phyloP scores from a whole-genome alignment of 495 filamentous ascomycete genomes.

The Daldinia vernicosa region DNA sequence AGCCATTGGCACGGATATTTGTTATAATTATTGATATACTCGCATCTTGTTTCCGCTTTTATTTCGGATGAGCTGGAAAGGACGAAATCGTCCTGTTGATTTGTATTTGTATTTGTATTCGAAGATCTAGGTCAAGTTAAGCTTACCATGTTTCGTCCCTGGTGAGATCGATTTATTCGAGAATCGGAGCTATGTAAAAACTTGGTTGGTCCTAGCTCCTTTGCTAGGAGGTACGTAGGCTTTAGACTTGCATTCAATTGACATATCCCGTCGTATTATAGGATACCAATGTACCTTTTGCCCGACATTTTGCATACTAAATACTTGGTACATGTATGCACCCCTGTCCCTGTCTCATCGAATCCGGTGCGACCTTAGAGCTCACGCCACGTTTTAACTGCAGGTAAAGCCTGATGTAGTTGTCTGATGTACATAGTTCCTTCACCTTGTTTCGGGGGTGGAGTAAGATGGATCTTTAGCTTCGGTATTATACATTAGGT shows the following conservation, averaged over 20 bases:
- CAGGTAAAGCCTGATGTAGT: constrained; percentile 14
- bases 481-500: constrained; percentile 2
- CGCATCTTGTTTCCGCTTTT: background rate
- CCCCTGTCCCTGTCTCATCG: constrained; percentile 1
- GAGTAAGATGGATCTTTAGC: constrained; percentile 17
- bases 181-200: constrained; percentile 1
- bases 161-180: constrained; percentile 4
- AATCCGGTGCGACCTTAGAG: constrained; percentile 27
- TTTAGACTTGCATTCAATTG: background rate
- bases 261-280: background rate
- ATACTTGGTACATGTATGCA: background rate
- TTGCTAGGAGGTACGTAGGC: too few species aligned
- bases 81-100: background rate
- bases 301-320: background rate
- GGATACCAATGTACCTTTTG: background rate
- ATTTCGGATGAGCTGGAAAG: constrained; percentile 14
- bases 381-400: constrained; percentile 42
- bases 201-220: background rate
- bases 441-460: constrained; percentile 28
- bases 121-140: background rate
- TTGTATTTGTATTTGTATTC: background rate
- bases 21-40: constrained; percentile 1
- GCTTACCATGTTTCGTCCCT: background rate
- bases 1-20: constrained; percentile 14
- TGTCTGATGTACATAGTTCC: background rate